Percentiles rank a stretch among this genome's conserved stretches.
Conservation (phyloP, 31 red algal species). For the Endocladia muricata region DNA sequence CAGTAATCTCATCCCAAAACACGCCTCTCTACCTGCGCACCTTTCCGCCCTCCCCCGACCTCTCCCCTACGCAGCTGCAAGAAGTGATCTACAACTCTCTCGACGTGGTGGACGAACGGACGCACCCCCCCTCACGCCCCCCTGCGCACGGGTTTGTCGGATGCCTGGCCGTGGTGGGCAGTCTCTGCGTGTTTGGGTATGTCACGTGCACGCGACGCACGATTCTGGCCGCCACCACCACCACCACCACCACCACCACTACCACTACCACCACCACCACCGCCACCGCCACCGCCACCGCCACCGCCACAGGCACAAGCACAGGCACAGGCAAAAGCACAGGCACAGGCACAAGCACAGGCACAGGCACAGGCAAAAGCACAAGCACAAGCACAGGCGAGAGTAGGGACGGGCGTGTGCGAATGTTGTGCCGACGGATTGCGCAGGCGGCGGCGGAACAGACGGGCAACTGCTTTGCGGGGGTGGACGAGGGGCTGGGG, state of each 20-base stretch:
- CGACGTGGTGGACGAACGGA: slow-evolving; percentile 76
- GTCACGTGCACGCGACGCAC: slow-evolving; percentile 58
- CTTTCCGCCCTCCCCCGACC: slow-evolving; percentile 10
- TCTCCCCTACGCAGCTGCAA: slow-evolving; percentile 39
- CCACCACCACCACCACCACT: too few relatives aligned
- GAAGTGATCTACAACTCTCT: slow-evolving; percentile 85
- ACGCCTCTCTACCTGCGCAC: slow-evolving; percentile 45
- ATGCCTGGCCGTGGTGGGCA: slow-evolving; percentile 74
- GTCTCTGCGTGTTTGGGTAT: slow-evolving; percentile 57
- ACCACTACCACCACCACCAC: background rate
- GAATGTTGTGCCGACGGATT: background rate
- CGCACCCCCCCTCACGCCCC: background rate
- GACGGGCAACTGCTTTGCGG: background rate
- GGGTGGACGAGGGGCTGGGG: background rate
- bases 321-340: too few relatives aligned
- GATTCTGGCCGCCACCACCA: slow-evolving; percentile 35
- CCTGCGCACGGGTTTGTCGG: slow-evolving; percentile 56
- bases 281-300: too few relatives aligned
- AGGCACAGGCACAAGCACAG: too few relatives aligned
- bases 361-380: too few relatives aligned
- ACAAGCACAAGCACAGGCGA: background rate
- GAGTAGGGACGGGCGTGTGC: background rate
- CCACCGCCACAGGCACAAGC: background rate
- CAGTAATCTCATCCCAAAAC: slow-evolving; percentile 40
- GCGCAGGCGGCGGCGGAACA: background rate